Evolutionary conservation across 2,329 filamentous ascomycete genomes (phyloP), one percentile per base, ranked within the genome.

Genomic region (Moelleriella libera): DNA sequence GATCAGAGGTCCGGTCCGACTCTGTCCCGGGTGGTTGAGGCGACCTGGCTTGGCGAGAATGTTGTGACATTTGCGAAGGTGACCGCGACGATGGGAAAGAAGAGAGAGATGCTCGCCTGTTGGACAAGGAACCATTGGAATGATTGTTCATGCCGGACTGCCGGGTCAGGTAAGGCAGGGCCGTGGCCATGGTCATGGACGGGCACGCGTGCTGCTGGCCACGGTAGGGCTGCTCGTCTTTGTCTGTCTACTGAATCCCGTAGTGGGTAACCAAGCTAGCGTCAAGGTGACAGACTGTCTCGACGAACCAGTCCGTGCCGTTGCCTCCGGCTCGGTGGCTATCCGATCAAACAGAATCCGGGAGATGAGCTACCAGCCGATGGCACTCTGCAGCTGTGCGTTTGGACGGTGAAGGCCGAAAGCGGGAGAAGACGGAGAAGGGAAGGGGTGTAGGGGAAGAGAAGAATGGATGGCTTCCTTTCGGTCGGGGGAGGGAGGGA

Each of bases 81-180:
- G 75, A 74, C 49, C 75, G 70, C 45, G 78, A 76, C 9, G 74
- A 72, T 50, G 78, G 75, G 57, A 82, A 78, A 41, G 80, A 83
- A 30, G 79, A 76, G 44, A 83, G 66, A n/a, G 81, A 84, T 41
- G 75, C 71, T 57, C 72, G 66, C 55, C 60, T 60, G 41, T 58
- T 58, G 42, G 57, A 50, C 45, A 57, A 47, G 34, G 59, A 61
- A 51, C 53, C 58, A 58, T 63, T 65, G 51, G 58, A 52, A 50
- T 53, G 59, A 30, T 57, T 58, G 47, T 56, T 66, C 55, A 67
- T 62, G 59, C 57, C 57, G 45, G 54, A 53, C 43, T 57, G 65
- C 55, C 69, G 66, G 50, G 65, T 61, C 51, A 69, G 59, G 54
- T 67, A 67, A 47, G 71, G 67, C 52, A 67, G 58, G 45, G 64